These are phyloP conservation scores for Ustilago xerochloae DNA, from an alignment of 1,284 basidiomycete genomes.

Conservation along the genomic window DNA sequence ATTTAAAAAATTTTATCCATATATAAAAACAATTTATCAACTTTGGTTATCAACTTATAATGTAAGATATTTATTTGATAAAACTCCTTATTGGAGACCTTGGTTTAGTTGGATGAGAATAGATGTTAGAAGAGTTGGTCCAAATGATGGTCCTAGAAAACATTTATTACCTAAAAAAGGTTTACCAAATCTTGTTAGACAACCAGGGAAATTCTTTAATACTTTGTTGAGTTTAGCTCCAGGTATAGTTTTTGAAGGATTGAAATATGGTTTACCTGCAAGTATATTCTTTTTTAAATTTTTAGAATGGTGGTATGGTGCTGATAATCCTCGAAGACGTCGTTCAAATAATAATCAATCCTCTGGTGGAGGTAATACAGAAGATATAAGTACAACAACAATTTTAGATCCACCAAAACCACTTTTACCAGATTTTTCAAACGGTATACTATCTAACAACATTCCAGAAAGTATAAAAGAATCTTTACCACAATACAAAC, in stretches of 20 bases:
- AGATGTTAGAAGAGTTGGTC: conserved; percentile 79
- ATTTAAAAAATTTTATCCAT: conserved; percentile 76
- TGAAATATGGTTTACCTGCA: conserved; percentile 85
- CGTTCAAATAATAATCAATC: conserved; percentile 19
- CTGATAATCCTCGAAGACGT: conserved; percentile 77
- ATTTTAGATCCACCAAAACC: conserved; percentile 21
- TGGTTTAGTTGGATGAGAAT: conserved; percentile 88
- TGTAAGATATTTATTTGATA: conserved; percentile 88
- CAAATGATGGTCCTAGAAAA: conserved; percentile 43
- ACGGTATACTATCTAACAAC: neutral
- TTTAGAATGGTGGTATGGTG: conserved; percentile 99
- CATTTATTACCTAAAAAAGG: conserved; percentile 37
- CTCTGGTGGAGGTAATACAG: conserved; percentile 69
- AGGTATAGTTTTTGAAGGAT: conserved; percentile 63
- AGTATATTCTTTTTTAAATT: conserved; percentile 97
- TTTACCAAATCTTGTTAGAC: conserved; percentile 43
- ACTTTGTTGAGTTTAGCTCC: conserved; percentile 36
- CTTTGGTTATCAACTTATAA: conserved; percentile 82
- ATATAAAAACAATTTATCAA: conserved; percentile 81
- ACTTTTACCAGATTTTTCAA: conserved; percentile 11
- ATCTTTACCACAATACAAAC: conserved; percentile 13
- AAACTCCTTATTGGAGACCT: conserved; percentile 86
- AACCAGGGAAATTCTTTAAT: conserved; percentile 40
- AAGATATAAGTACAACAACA: conserved; percentile 1
- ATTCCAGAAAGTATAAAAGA: neutral